These are phyloP conservation scores for Nematodospora valgi DNA, from an alignment of 805 yeast genomes.

Conservation along the genomic window DNA sequence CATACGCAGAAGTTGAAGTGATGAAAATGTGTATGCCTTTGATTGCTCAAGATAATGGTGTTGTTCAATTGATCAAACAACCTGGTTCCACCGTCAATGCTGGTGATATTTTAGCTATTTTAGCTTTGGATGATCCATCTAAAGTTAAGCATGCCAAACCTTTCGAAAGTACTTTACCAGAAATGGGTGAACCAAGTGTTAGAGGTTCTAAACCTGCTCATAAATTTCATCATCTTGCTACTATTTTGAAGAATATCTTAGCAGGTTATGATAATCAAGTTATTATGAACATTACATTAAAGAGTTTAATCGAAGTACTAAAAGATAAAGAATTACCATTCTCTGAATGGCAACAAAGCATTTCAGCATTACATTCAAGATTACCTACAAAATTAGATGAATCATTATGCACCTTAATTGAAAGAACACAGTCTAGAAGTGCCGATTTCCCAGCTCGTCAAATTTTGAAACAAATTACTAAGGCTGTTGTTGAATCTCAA, in stretches of 20 bases:
- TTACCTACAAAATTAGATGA: constrained; percentile 76
- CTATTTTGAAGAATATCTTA: constrained; percentile 73
- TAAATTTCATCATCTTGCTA: constrained; percentile 55
- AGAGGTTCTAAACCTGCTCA: constrained; percentile 84
- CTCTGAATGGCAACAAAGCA: constrained; percentile 83
- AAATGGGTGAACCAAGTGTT: constrained; percentile 76
- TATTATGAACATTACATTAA: constrained; percentile 80
- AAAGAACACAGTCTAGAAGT: constrained; percentile 58
- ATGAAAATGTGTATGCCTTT: constrained; percentile 99
- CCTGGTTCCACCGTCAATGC: constrained; percentile 97
- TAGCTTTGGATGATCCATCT: constrained; percentile 93
- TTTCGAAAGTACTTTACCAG: constrained; percentile 90
- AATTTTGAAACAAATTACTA: constrained; percentile 66
- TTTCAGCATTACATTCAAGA: constrained; percentile 90
- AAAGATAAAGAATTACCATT: constrained; percentile 83
- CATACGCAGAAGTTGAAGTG: constrained; percentile 98
- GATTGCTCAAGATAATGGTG: constrained; percentile 90
- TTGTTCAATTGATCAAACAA: constrained; percentile 88
- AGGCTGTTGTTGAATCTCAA: constrained; percentile 46
- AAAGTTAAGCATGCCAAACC: constrained; percentile 96
- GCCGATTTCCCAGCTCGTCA: constrained; percentile 95
- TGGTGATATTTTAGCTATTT: constrained; percentile 94
- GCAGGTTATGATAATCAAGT: constrained; percentile 95
- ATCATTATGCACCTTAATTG: constrained; percentile 59
- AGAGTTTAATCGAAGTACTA: constrained; percentile 66